These are phyloP conservation scores for Voacanga thouarsii DNA, from an alignment of 257 asterid species.

Conservation along the genomic window DNA sequence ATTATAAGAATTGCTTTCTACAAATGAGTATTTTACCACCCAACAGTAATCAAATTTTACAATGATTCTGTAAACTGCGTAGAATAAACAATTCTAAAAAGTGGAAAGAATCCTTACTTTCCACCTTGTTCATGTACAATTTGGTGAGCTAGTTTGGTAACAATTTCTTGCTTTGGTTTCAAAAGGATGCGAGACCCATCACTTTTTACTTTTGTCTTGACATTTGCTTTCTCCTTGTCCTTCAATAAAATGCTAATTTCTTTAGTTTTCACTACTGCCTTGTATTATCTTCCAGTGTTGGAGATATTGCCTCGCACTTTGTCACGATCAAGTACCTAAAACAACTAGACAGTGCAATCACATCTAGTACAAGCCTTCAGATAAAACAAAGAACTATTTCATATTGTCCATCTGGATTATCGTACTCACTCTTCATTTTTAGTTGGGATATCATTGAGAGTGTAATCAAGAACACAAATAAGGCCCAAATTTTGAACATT, in stretches of 20 bases:
- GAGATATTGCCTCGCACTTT: slow-evolving; percentile 63
- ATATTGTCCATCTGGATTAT: not conserved
- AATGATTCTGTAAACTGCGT: not conserved
- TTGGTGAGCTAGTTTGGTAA: slow-evolving; percentile 78
- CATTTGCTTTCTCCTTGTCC: slow-evolving; percentile 33
- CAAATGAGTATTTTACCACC: not conserved
- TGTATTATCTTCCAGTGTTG: slow-evolving; percentile 66
- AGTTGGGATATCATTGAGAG: slow-evolving; percentile 67
- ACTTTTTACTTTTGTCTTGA: slow-evolving; percentile 22
- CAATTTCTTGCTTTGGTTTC: slow-evolving; percentile 70
- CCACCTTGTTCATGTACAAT: slow-evolving; percentile 70
- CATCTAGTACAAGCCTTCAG: not conserved
- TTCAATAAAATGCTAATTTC: slow-evolving; percentile 28
- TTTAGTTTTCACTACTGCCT: slow-evolving; percentile 32
- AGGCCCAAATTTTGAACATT: slow-evolving; percentile 76
- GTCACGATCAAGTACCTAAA: slow-evolving; percentile 66
- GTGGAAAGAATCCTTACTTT: slow-evolving; percentile 45
- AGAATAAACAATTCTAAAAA: not conserved
- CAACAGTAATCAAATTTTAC: not conserved
- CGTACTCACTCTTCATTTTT: slow-evolving; percentile 63
- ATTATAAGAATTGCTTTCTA: not conserved
- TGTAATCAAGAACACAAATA: slow-evolving; percentile 62
- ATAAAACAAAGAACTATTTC: not conserved
- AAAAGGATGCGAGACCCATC: slow-evolving; percentile 32
- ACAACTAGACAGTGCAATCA: slow-evolving; percentile 2